These are phyloP conservation scores for Capsicum baccatum DNA, from an alignment of 257 asterid species.

Conservation along the genomic window DNA sequence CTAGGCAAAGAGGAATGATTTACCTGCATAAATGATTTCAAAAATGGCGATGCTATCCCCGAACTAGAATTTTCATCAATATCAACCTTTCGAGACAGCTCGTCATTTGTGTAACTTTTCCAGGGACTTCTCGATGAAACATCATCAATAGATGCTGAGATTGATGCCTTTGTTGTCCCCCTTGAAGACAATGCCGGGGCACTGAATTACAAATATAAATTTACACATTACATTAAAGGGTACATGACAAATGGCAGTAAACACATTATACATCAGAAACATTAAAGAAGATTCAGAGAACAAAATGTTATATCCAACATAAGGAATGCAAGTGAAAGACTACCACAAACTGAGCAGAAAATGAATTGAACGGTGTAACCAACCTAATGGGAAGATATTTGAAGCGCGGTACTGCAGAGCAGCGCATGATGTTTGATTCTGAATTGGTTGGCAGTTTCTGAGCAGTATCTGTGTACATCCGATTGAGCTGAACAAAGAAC, in stretches of 20 bases:
- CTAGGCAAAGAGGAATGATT: not conserved
- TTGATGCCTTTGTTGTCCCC: conserved; percentile 60
- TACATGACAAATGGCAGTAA: conserved; percentile 5
- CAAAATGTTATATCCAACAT: not conserved
- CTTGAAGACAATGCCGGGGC: conserved; percentile 92
- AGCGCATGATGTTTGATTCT: conserved; percentile 92
- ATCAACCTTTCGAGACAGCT: conserved; percentile 64
- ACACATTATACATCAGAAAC: not conserved
- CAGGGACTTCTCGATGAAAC: conserved; percentile 83
- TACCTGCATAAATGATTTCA: conserved; percentile 99
- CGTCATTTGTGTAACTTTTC: conserved; percentile 72
- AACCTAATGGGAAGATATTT: conserved; percentile 99
- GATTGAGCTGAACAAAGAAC: conserved; percentile 92
- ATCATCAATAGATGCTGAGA: conserved; percentile 71
- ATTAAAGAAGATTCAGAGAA: not conserved
- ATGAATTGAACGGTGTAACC: conserved; percentile 21
- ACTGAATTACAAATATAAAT: conserved; percentile 51
- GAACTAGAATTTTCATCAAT: conserved; percentile 73
- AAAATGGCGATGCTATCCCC: conserved; percentile 93
- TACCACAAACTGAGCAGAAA: conserved; percentile 6
- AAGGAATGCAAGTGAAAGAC: not conserved
- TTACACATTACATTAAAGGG: not conserved
- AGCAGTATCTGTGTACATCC: conserved; percentile 68
- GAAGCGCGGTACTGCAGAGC: conserved; percentile 96
- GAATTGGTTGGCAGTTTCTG: conserved; percentile 87